Evolutionary conservation across 306 rosid species (phyloP).

Genomic region (Begonia fuchsioides): DNA sequence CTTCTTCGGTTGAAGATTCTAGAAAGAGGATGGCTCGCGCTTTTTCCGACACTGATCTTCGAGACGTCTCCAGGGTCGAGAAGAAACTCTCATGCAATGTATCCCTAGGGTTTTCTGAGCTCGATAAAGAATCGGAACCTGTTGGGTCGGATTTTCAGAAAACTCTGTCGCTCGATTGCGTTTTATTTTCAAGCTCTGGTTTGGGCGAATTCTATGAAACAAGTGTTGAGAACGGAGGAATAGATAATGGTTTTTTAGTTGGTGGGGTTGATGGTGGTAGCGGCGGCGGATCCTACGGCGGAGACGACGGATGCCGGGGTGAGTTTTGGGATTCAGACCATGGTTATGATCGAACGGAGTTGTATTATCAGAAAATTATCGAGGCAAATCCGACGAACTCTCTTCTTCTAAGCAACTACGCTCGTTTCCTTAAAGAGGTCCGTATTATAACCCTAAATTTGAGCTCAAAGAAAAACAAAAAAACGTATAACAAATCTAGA

Average conservation of each 20-base stretch:
- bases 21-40: slow-evolving; percentile 12
- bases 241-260: slow-evolving; percentile 1
- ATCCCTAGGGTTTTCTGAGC: slow-evolving; percentile 7
- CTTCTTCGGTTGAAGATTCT: slow-evolving; percentile 2
- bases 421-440: slow-evolving; percentile 68
- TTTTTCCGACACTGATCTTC: too few relatives aligned
- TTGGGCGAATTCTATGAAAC: slow-evolving; percentile 20
- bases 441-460: neutral
- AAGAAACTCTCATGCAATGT: slow-evolving; percentile 12
- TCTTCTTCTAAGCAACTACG: slow-evolving; percentile 64
- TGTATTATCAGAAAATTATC: slow-evolving; percentile 49
- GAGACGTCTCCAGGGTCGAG: slow-evolving; percentile 13
- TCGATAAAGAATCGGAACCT: slow-evolving; percentile 11
- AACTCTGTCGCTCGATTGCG: slow-evolving; percentile 21
- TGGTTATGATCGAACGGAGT: slow-evolving; percentile 28
- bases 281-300: slow-evolving; percentile 25
- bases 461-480: neutral
- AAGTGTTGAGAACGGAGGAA: slow-evolving; percentile 25
- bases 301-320: slow-evolving; percentile 30
- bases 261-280: slow-evolving; percentile 19
- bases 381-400: slow-evolving; percentile 55
- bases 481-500: neutral
- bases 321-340: slow-evolving; percentile 34
- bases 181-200: slow-evolving; percentile 27
- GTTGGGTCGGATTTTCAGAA: too few relatives aligned